phyloP scores from a whole-genome alignment of 805 yeast genomes.

The Lachancea quebecensis region DNA sequence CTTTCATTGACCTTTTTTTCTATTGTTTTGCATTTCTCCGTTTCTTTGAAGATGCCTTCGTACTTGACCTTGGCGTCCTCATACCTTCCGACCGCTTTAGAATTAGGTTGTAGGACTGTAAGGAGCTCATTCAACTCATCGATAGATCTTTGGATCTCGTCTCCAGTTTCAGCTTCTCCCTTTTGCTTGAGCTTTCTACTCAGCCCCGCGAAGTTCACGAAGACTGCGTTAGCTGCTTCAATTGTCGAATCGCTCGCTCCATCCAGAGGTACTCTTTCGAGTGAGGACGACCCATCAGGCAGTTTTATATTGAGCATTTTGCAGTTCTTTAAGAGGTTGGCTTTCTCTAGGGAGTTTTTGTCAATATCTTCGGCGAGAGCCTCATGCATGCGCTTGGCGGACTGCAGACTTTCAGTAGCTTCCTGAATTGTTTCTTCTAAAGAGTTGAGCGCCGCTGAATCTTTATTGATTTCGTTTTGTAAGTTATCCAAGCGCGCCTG shows the following conservation, averaged over 20 bases:
- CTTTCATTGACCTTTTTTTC: conserved; percentile 49
- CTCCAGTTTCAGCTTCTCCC: conserved; percentile 23
- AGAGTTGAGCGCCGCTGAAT: conserved; percentile 30
- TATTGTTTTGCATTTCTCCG: conserved; percentile 49
- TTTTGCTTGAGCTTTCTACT: conserved; percentile 38
- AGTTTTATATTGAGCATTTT: conserved; percentile 62
- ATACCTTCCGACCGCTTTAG: conserved; percentile 71
- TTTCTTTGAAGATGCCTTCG: conserved; percentile 56
- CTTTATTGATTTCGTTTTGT: conserved; percentile 28
- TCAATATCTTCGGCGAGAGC: conserved; percentile 48
- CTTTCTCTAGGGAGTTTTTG: conserved; percentile 47
- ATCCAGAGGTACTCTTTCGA: conserved; percentile 57
- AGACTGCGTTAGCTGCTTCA: conserved; percentile 40
- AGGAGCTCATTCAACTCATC: conserved; percentile 31
- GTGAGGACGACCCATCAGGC: conserved; percentile 55
- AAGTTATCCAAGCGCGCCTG: conserved; percentile 32
- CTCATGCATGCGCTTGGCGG: conserved; percentile 31
- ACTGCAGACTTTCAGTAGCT: conserved; percentile 20
- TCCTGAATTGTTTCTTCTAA: conserved; percentile 48
- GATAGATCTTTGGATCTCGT: conserved; percentile 36
- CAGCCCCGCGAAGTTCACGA: conserved; percentile 47
- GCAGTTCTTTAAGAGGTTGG: conserved; percentile 59
- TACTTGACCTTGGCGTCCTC: conserved; percentile 58
- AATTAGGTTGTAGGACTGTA: conserved; percentile 60
- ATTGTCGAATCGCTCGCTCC: conserved; percentile 37